Percentiles rank a stretch among this genome's conserved stretches.
Conservation (phyloP, 345 rosid species). For the Euphorbia pulcherrima region DNA sequence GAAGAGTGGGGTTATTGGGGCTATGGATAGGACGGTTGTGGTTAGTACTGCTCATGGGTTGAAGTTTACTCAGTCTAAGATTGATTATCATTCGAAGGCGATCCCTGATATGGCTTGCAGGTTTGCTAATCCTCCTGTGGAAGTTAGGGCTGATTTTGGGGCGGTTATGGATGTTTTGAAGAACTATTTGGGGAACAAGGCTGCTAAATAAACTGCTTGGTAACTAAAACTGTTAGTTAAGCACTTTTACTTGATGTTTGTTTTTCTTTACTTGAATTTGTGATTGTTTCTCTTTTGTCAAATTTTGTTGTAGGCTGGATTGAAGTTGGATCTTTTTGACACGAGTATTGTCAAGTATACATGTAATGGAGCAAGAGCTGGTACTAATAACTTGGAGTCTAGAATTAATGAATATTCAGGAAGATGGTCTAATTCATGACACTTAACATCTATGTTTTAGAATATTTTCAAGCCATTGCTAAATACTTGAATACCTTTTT, state of each 20-base stretch:
- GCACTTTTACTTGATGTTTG: conserved; percentile 8
- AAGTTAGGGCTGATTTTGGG: conserved; percentile 78
- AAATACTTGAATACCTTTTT: too few species aligned
- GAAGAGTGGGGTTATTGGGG: conserved; percentile 62
- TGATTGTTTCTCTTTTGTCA: background rate
- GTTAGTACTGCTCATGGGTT: conserved; percentile 94
- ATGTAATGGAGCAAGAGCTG: background rate
- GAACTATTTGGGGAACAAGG: conserved; percentile 46
- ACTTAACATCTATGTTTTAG: too few species aligned
- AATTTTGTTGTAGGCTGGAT: conserved; percentile 3
- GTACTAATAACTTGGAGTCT: background rate
- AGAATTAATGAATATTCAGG: too few species aligned
- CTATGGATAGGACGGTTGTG: conserved; percentile 69
- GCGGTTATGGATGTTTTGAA: conserved; percentile 80
- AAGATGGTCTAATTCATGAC: too few species aligned
- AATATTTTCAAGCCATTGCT: too few species aligned
- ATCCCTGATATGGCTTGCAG: conserved; percentile 77
- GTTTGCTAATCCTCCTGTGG: conserved; percentile 70
- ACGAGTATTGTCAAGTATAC: background rate
- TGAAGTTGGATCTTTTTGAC: background rate
- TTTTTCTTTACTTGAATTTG: background rate
- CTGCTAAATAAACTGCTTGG: conserved; percentile 24
- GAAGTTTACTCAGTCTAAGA: conserved; percentile 79
- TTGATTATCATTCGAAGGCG: conserved; percentile 71
- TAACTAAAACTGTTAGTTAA: conserved; percentile 8